Evolutionary conservation across 306 rosid species (phyloP).

Genomic region (Luffa aegyptiaca): DNA sequence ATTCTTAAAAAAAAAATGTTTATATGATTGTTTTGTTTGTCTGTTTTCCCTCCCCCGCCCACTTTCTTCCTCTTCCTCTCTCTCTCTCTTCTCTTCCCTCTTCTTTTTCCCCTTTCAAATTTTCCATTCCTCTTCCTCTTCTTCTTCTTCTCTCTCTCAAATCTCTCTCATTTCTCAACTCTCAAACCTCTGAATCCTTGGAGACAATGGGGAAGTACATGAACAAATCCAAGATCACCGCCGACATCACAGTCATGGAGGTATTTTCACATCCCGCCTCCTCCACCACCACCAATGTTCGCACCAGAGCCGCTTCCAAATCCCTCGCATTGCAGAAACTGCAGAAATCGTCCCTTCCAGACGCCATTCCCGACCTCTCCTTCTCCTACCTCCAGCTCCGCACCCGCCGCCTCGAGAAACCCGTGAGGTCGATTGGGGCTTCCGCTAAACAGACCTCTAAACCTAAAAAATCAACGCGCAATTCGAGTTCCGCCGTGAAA

Average conservation of each 20-base stretch:
- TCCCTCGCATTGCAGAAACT: slow-evolving; percentile 49
- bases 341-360: slow-evolving; percentile 20
- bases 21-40: neutral
- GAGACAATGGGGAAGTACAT: slow-evolving; percentile 62
- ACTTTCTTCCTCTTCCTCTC: slow-evolving; percentile 20
- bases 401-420: slow-evolving; percentile 57
- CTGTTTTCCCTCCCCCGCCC: slow-evolving; percentile 2
- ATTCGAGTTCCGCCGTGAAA: slow-evolving; percentile 17
- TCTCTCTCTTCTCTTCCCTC: slow-evolving; percentile 19
- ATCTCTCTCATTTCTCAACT: neutral
- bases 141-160: neutral
- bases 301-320: slow-evolving; percentile 56
- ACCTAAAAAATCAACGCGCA: neutral
- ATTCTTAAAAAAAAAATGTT: neutral
- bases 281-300: slow-evolving; percentile 39
- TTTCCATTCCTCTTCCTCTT: neutral
- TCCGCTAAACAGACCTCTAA: slow-evolving; percentile 12
- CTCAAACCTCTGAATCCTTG: neutral
- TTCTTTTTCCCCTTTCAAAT: neutral
- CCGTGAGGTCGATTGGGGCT: slow-evolving; percentile 8
- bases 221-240: slow-evolving; percentile 55
- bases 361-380: slow-evolving; percentile 19
- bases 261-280: slow-evolving; percentile 20
- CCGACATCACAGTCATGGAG: slow-evolving; percentile 54
- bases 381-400: slow-evolving; percentile 67